Base-by-base conservation (phyloP, 2,329 filamentous ascomycete genomes). In the Aquanectria penicillioides region DNA sequence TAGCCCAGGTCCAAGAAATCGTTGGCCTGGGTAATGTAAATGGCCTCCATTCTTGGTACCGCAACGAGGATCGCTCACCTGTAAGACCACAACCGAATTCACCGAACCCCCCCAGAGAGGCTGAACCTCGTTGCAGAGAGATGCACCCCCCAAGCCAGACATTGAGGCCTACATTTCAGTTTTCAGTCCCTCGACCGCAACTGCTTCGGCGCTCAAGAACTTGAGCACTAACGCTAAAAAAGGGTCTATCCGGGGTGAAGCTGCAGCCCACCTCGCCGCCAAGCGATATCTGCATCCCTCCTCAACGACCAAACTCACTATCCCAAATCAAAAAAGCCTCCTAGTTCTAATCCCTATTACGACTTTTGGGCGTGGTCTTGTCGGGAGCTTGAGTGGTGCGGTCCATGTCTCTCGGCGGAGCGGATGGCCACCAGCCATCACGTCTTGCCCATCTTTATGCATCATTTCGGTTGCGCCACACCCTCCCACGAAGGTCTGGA, bases 391-490 rank as follows among this genome's bases (percentile, higher is more conserved):
- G 84, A 89, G 74, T 90, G 88, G 87, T 83, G 82, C 46, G 87
- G 89, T 2, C 86, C 89, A 3, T 76, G 83, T 69, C 74, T 78
- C 12, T 75, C 76, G 29, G 84, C 87, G 3, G 80, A 78, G 13
- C 75, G 80, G 22, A 81, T 84, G 4, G 81, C 79, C 49, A 82
- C 80, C 58, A 84, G 83, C 46, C 90, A 93, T 74, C 89, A 90
- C 66, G 80, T 91, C 6, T 81, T 93, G 8, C 90, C 90, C 2
- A 79, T 93, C 15, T 81, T 92, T 53, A 93, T 92, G 82, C 90
- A 93, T 75, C 90, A 93, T 74, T 93, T 93, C 73, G 89, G 89
- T 47, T 93, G 90, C 75, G 84, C 85, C 2, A 87, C 87, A 17
- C 90, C 90, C 0, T 86, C 84, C 9, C 89, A 89, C 72, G 88